phyloP scores from a whole-genome alignment of 2,329 filamentous ascomycete genomes.

The Phialemoniopsis sp. region DNA sequence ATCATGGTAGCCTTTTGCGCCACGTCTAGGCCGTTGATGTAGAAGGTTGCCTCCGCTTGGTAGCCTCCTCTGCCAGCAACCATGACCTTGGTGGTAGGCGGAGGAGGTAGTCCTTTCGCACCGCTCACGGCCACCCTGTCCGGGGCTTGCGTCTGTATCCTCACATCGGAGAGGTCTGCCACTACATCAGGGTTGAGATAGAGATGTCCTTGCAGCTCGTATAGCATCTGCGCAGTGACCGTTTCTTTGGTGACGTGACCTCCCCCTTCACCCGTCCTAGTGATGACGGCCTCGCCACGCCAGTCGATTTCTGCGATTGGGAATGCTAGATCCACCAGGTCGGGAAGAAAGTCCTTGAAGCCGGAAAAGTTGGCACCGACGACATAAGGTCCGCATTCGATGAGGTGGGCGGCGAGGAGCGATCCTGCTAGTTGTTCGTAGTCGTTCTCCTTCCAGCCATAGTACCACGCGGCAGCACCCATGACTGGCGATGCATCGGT shows the following conservation, averaged over 20 bases:
- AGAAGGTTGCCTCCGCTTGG: slow-evolving; percentile 18
- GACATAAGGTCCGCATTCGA: slow-evolving; percentile 39
- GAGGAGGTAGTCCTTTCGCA: slow-evolving; percentile 12
- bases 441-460: slow-evolving; percentile 32
- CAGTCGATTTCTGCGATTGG: slow-evolving; percentile 43
- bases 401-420: slow-evolving; percentile 35
- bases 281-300: slow-evolving; percentile 28
- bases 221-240: slow-evolving; percentile 22
- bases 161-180: slow-evolving; percentile 30
- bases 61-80: slow-evolving; percentile 19
- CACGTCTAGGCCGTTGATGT: slow-evolving; percentile 18
- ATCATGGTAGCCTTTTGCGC: slow-evolving; percentile 17
- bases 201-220: slow-evolving; percentile 32
- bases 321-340: slow-evolving; percentile 36
- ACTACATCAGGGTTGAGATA: slow-evolving; percentile 46
- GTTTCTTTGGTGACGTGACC: slow-evolving; percentile 15
- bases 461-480: slow-evolving; percentile 43
- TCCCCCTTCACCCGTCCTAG: slow-evolving; percentile 14
- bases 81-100: slow-evolving; percentile 15
- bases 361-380: slow-evolving; percentile 42
- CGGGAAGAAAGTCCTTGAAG: slow-evolving; percentile 33
- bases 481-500: slow-evolving; percentile 37
- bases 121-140: slow-evolving; percentile 16
- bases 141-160: slow-evolving; percentile 25
- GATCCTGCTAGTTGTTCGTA: slow-evolving; percentile 38